A percentile compares a stretch with the other conserved stretches of the same genome.
phyloP scores from a whole-genome alignment of 208 protist genomes.

The Leishmania guyanensis region DNA sequence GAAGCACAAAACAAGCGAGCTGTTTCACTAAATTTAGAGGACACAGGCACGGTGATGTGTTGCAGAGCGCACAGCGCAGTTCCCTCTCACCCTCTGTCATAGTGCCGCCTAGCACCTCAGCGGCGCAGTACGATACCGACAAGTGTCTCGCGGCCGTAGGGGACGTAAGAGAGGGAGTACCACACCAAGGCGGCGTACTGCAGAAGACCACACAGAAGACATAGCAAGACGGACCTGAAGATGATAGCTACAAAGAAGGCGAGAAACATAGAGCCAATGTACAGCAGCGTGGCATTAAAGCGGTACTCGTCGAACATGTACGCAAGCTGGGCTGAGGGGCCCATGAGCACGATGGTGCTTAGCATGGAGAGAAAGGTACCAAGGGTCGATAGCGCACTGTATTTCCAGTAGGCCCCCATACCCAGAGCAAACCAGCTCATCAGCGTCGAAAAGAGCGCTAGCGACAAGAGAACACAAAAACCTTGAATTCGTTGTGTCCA shows the following conservation, averaged over 20 bases:
- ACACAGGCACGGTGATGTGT: background rate
- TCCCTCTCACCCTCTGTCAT: background rate
- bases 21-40: background rate
- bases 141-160: slow-evolving; percentile 78
- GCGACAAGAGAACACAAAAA: slow-evolving; percentile 75
- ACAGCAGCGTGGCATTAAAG: slow-evolving; percentile 58
- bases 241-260: slow-evolving; percentile 69
- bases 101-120: background rate
- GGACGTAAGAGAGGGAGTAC: slow-evolving; percentile 92
- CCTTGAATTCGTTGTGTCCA: slow-evolving; percentile 84
- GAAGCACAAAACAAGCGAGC: background rate
- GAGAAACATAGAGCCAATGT: slow-evolving; percentile 74
- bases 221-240: slow-evolving; percentile 69
- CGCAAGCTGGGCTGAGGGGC: slow-evolving; percentile 73
- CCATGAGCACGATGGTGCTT: slow-evolving; percentile 87
- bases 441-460: slow-evolving; percentile 75
- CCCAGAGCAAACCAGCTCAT: slow-evolving; percentile 86
- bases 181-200: slow-evolving; percentile 86
- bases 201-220: slow-evolving; percentile 66
- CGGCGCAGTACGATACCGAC: slow-evolving; percentile 44
- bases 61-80: background rate
- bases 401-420: slow-evolving; percentile 86
- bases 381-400: slow-evolving; percentile 74
- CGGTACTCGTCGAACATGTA: slow-evolving; percentile 93
- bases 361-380: slow-evolving; percentile 79